A percentile compares a stretch with the other conserved stretches of the same genome.
Conservation (phyloP, 2,329 filamentous ascomycete species). For the Penicillium sp. region DNA sequence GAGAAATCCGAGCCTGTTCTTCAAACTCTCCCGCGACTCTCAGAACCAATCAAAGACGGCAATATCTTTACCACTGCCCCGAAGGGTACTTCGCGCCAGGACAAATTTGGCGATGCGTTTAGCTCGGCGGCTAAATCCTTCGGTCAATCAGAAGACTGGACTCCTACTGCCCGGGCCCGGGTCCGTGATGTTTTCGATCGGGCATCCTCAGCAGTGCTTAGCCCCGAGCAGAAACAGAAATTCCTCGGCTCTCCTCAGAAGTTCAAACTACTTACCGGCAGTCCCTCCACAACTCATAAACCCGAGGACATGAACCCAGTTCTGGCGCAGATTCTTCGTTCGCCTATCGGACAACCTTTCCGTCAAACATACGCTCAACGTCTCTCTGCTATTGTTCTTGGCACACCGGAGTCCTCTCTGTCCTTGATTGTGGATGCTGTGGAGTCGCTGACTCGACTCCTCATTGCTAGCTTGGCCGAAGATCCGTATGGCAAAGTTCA, state of each 20-base stretch:
- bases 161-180: conserved; percentile 37
- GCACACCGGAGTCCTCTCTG: conserved; percentile 67
- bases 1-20: conserved; percentile 41
- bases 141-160: conserved; percentile 45
- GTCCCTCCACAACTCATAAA: conserved; percentile 36
- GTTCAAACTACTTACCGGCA: conserved; percentile 34
- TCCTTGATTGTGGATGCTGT: conserved; percentile 68
- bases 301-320: conserved; percentile 51
- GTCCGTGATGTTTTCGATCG: conserved; percentile 38
- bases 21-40: conserved; percentile 49
- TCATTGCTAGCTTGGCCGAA: conserved; percentile 71
- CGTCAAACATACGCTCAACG: conserved; percentile 65
- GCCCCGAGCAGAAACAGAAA: conserved; percentile 39
- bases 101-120: conserved; percentile 40
- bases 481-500: conserved; percentile 87
- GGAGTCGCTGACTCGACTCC: conserved; percentile 66
- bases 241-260: conserved; percentile 37
- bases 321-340: conserved; percentile 47
- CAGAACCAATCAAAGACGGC: conserved; percentile 47
- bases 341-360: conserved; percentile 64
- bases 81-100: conserved; percentile 33
- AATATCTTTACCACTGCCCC: conserved; percentile 46
- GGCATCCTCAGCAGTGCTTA: conserved; percentile 39
- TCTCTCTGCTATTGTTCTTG: conserved; percentile 66
- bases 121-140: conserved; percentile 46